Percentiles rank a stretch among this genome's conserved stretches.
phyloP scores from a whole-genome alignment of 1,284 basidiomycete species.

The Malassezia obtusa region DNA sequence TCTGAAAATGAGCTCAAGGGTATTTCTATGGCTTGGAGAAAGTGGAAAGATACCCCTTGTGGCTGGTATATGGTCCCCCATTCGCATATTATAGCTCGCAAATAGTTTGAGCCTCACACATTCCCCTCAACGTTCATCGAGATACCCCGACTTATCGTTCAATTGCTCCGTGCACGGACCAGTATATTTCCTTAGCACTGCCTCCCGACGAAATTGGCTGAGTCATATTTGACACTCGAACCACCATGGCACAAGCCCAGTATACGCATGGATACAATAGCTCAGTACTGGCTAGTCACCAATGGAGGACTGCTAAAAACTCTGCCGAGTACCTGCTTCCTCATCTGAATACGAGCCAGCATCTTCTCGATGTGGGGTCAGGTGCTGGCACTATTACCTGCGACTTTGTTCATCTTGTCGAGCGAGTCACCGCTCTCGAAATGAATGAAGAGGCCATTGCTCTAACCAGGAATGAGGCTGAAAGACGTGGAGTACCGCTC shows the following conservation, averaged over 20 bases:
- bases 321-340: constrained; percentile 2
- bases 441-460: background rate
- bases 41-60: background rate
- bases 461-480: background rate
- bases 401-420: background rate
- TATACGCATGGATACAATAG: constrained; percentile 1
- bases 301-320: background rate
- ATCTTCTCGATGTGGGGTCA: background rate
- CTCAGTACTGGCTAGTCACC: constrained; percentile 1
- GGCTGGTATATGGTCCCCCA: constrained; percentile 4
- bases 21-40: background rate
- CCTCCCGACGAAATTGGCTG: too few relatives aligned
- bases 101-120: too few relatives aligned
- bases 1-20: background rate
- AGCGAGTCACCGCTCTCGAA: background rate
- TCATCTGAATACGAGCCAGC: background rate
- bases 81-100: background rate
- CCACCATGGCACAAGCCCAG: background rate
- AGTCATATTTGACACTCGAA: background rate
- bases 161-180: too few relatives aligned
- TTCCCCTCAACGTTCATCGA: too few relatives aligned
- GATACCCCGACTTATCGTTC: background rate
- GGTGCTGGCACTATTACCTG: constrained; percentile 4
- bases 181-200: too few relatives aligned
- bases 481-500: background rate